Base-by-base conservation (phyloP, 1,139 yeast genomes). In the Suhomyces yuchorum region DNA sequence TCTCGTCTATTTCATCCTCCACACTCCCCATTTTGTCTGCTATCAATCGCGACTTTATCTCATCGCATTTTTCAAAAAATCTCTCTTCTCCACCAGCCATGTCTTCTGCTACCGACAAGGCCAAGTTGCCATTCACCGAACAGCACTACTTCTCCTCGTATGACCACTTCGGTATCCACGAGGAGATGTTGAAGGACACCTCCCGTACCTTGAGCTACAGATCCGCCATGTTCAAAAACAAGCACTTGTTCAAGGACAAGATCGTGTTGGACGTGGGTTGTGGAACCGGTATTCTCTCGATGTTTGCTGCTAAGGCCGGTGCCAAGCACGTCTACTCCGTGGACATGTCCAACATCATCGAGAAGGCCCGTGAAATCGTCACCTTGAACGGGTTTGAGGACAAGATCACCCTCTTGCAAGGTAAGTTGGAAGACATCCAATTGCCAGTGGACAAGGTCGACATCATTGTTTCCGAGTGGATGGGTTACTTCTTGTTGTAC, bases 261-360 rank as follows among this genome's bases (percentile, higher is more conserved):
- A 74, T 91, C 52, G 99, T 95, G n/a, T 77, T 95, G 53, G 99
- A 95, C 71, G 99, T 95, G 53, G 99, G 99, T 41, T 93, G 98
- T 70, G 99, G 99, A 59, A 93, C 98, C 11, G 99, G 99, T 57
- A 90, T 93, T 59, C 75, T 93, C 57, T 91, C 97, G 20, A 89
- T 93, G 97, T 93, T 93, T 77, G 98, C 98, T n/a, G 96, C 92
- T 44, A 86, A 87, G 63, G 95, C 97, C 18, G 99, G 98, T 56
- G 98, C 98, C 55, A 90, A 90, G 68, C 97, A 91, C 65, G 98
- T 93, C 48, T 87, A 91, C 67, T 96, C 96, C 40, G 97, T 92
- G 45, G 99, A 95, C 71, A 92, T 92, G 96, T 90, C 97, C 35
- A 88, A 89, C 65, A 93, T 95, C 65, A 92, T 95, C 61, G 96